Evolutionary conservation across 768 basidiomycete genomes (phyloP), one percentile per base, ranked within the genome.

Genomic region (Mycena capillaripes): DNA sequence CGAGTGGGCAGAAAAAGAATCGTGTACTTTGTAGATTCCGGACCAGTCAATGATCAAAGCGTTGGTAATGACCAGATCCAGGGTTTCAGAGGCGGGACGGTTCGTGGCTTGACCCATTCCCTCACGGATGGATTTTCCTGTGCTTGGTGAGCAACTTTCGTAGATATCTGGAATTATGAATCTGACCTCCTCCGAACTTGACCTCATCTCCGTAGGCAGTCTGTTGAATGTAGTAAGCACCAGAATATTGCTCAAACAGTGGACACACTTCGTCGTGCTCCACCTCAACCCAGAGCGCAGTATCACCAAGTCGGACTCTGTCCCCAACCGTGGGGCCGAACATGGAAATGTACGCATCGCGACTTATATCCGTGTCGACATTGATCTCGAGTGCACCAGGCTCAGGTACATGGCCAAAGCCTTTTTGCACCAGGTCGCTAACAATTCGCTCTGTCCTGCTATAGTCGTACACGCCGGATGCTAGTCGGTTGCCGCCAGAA

Each of bases 51-150:
- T 83, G 73, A 99, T 93, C 60, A 99, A 86, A 2, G 95, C 96
- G 78, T 98, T 99, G 48, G 96, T 99, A 79, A 99, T 96, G 67
- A 98, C 92, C 27, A 98, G 88, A 79, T 99, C 97, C 55, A 99
- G 88, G 0, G 91, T 87, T 57, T 95, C 92, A 0, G 78, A 74
- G 11, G 93, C 89, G 0, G 89, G 85, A 16, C 91, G 84, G 73
- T 94, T 90, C 2, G 93, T 94, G 0, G 92, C 92, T 80, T 99
- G 97, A 10, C 97, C 98, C 94, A 98, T 97, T 7, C 98, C 98
- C 77, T 99, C 98, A 27, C 97, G 92, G 61, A 99, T 94, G 1
- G 93, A 89, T 83, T 99, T 98, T 21, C 97, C 95, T 95, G 72
- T 14, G 58, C 56, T 52, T 61, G 53, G 44, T 65, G 32, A 36